These are phyloP conservation scores for Olyra latifolia DNA, from an alignment of 176 grass and related monocot species.

Conservation along the genomic window DNA sequence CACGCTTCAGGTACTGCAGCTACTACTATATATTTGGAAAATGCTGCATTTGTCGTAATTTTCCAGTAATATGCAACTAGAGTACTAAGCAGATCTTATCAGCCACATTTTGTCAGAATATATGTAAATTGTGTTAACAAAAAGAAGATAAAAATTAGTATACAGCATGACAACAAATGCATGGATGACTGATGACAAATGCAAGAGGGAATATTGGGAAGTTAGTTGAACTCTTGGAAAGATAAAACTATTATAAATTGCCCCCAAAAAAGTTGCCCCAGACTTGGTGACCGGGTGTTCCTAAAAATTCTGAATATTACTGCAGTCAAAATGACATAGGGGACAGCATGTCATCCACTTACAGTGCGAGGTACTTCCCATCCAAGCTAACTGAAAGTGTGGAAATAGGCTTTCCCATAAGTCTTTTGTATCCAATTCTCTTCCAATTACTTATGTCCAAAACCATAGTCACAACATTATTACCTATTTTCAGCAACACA, in stretches of 20 bases:
- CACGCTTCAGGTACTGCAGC: not conserved
- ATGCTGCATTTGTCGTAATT: not conserved
- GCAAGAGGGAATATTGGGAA: not conserved
- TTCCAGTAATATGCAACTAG: not conserved
- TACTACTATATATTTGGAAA: not conserved
- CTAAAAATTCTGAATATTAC: not conserved
- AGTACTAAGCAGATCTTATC: not conserved
- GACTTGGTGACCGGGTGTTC: not conserved
- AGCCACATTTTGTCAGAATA: not conserved
- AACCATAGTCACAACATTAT: constrained; percentile 50
- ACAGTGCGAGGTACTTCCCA: constrained; percentile 86
- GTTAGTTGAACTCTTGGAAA: not conserved
- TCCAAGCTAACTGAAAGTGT: constrained; percentile 89
- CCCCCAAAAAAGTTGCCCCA: not conserved
- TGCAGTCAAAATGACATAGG: not conserved
- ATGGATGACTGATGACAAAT: not conserved
- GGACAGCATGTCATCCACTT: constrained; percentile 44
- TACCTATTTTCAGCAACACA: constrained; percentile 46
- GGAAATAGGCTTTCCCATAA: constrained; percentile 62
- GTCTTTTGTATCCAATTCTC: constrained; percentile 82
- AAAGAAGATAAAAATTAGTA: not conserved
- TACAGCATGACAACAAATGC: not conserved
- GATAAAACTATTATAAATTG: not conserved
- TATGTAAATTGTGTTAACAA: not conserved
- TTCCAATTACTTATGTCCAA: constrained; percentile 88